Conservation (phyloP, 202 grass and related monocot genomes). For the Carex sylvatica region DNA sequence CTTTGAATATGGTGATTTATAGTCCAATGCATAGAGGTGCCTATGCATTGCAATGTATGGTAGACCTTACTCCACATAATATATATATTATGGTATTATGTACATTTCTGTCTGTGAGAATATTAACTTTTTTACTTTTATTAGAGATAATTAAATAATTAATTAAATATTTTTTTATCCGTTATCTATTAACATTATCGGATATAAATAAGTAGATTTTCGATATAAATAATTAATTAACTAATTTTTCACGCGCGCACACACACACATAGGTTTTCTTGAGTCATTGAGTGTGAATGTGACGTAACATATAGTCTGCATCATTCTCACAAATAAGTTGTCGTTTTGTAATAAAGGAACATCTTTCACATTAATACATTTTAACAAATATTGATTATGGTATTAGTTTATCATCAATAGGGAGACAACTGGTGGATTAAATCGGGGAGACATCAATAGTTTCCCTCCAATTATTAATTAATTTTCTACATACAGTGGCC, state of each 20-base stretch:
- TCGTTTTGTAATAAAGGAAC: background rate
- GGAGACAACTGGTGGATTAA: background rate
- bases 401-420: background rate
- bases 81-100: too few relatives aligned
- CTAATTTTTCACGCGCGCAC: background rate
- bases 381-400: background rate
- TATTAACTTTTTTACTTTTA: background rate
- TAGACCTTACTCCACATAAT: too few relatives aligned
- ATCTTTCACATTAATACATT: constrained; percentile 3
- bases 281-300: background rate
- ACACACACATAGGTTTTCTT: too few relatives aligned
- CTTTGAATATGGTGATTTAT: too few relatives aligned
- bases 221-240: background rate
- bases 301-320: background rate
- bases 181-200: background rate
- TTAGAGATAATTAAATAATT: background rate
- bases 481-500: background rate
- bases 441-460: background rate
- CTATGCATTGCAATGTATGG: too few relatives aligned
- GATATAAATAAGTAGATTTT: background rate
- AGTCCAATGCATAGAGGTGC: too few relatives aligned
- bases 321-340: background rate
- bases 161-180: background rate
- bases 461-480: background rate
- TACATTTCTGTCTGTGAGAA: background rate